Conservation (phyloP, 768 basidiomycete genomes). For the Kwoniella bestiolae region DNA sequence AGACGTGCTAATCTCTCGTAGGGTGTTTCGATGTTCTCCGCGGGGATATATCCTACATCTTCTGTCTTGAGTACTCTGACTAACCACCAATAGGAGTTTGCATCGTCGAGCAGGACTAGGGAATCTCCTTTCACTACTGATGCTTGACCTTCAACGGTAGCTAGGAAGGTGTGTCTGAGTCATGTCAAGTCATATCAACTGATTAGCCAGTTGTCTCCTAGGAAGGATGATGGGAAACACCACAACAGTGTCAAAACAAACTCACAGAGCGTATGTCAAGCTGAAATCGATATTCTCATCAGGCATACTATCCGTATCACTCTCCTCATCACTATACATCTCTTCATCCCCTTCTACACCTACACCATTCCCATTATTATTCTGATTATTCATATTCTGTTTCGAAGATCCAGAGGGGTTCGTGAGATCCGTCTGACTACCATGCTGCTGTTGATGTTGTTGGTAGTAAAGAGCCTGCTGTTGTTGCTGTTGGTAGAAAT, state of each 20-base stretch:
- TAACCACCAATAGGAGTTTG: constrained; percentile 99
- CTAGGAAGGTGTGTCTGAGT: constrained; percentile 92
- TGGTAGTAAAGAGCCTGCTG: constrained; percentile 48
- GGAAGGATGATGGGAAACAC: neutral
- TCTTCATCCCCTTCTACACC: constrained; percentile 44
- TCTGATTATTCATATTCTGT: constrained; percentile 3
- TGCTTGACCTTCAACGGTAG: constrained; percentile 97
- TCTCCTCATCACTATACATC: constrained; percentile 45
- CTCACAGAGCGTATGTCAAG: constrained; percentile 57
- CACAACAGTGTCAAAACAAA: constrained; percentile 72
- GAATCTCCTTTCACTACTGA: constrained; percentile 98
- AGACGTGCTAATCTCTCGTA: constrained; percentile 92
- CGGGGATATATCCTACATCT: constrained; percentile 98
- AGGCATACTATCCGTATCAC: constrained; percentile 51
- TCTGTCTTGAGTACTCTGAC: constrained; percentile 98
- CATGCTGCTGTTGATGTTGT: constrained; percentile 41
- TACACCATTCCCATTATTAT: constrained; percentile 19
- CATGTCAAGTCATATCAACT: no score
- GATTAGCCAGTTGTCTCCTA: no score
- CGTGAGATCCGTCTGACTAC: neutral
- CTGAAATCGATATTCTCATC: constrained; percentile 58
- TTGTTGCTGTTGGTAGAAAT: constrained; percentile 43
- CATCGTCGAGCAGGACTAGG: constrained; percentile 94
- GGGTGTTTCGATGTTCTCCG: constrained; percentile 98
- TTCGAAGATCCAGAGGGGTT: constrained; percentile 9